A percentile compares a stretch with the other conserved stretches of the same genome.
Conservation (phyloP, 352 stramenopile species). For the Phytophthora palmivora region DNA sequence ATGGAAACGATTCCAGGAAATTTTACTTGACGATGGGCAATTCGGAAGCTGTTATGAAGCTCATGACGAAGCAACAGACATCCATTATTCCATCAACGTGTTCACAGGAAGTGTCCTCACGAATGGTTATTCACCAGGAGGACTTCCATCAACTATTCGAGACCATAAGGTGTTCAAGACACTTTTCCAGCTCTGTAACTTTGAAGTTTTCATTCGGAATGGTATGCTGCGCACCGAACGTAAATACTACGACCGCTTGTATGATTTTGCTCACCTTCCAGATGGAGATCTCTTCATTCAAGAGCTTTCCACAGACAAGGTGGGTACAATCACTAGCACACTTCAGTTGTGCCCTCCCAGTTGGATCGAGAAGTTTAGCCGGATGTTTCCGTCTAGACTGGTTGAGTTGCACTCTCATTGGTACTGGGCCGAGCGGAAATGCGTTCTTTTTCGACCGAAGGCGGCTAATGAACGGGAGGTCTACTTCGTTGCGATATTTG, state of each 20-base stretch:
- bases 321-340: constrained; percentile 8
- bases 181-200: constrained; percentile 60
- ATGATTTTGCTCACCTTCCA: constrained; percentile 42
- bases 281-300: constrained; percentile 40
- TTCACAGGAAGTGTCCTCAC: constrained; percentile 51
- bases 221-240: constrained; percentile 42
- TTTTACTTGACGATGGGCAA: not conserved
- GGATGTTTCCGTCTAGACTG: constrained; percentile 37
- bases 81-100: constrained; percentile 58
- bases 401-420: constrained; percentile 51
- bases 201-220: constrained; percentile 49
- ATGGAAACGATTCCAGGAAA: constrained; percentile 30
- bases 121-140: constrained; percentile 46
- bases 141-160: constrained; percentile 49
- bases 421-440: constrained; percentile 54
- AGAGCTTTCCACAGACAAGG: constrained; percentile 29
- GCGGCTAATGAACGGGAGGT: constrained; percentile 24
- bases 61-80: constrained; percentile 15
- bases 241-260: constrained; percentile 34
- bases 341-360: constrained; percentile 40
- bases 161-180: constrained; percentile 32
- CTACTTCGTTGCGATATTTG: constrained; percentile 32
- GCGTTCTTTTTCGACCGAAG: constrained; percentile 46
- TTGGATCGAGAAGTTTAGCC: constrained; percentile 39
- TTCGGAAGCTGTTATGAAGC: constrained; percentile 45